phyloP scores from a whole-genome alignment of 306 rosid species.

The Casuarina glauca region DNA sequence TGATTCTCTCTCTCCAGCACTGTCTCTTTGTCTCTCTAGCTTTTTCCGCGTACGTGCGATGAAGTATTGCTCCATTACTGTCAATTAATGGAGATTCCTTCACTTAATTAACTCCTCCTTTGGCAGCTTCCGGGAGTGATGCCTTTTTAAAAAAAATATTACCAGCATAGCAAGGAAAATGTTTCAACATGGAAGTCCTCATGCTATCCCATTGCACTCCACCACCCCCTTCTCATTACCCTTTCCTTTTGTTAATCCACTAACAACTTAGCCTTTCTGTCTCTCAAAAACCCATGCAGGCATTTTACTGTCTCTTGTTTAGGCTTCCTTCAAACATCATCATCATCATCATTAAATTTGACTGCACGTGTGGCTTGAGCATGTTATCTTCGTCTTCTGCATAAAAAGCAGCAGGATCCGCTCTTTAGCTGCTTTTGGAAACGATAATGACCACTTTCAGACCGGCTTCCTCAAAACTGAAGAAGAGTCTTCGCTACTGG shows the following conservation, averaged over 20 bases:
- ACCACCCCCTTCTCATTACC: no score
- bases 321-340: no score
- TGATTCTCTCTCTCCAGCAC: conserved; percentile 27
- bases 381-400: background rate
- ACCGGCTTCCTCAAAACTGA: background rate
- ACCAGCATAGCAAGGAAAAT: no score
- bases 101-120: conserved; percentile 17
- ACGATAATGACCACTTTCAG: background rate
- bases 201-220: no score
- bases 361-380: background rate
- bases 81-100: conserved; percentile 64
- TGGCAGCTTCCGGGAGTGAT: background rate
- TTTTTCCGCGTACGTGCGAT: conserved; percentile 68
- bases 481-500: background rate
- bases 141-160: no score
- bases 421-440: background rate
- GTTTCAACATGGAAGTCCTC: no score
- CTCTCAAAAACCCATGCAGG: no score
- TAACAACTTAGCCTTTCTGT: no score
- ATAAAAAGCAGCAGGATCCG: background rate
- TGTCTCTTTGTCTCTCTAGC: conserved; percentile 40
- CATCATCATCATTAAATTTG: background rate
- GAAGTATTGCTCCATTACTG: conserved; percentile 49
- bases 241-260: no score
- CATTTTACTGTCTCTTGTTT: no score